A percentile compares a stretch with the other conserved stretches of the same genome.
phyloP scores from a whole-genome alignment of 352 stramenopile species.

The Phytophthora palmivora region DNA sequence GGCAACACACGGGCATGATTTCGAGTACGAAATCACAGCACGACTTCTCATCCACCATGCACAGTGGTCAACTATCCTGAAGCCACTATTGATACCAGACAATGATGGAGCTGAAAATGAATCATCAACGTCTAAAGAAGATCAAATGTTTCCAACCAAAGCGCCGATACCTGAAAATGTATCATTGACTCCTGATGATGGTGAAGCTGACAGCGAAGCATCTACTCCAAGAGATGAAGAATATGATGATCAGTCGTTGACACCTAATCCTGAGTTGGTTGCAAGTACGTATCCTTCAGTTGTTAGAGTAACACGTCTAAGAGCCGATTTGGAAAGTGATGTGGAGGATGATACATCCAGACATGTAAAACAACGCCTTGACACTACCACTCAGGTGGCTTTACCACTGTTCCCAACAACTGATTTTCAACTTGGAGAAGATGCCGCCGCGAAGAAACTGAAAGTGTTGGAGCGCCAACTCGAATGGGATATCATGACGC shows the following conservation, averaged over 20 bases:
- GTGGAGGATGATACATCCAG: background rate
- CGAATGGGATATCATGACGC: conserved; percentile 20
- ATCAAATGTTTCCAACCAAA: background rate
- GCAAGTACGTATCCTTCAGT: background rate
- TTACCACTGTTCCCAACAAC: too few relatives aligned
- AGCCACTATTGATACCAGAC: background rate
- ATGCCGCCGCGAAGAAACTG: background rate
- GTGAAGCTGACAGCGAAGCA: background rate
- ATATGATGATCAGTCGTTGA: background rate
- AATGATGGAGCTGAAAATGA: background rate
- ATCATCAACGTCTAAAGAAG: background rate
- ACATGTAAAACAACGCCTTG: background rate
- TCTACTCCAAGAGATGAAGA: background rate
- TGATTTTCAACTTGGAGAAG: background rate
- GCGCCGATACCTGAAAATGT: background rate
- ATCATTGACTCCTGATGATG: background rate
- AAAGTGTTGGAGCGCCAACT: conserved; percentile 16
- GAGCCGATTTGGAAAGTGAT: background rate
- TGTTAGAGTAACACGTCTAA: background rate
- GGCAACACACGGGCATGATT: background rate
- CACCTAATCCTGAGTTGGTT: background rate
- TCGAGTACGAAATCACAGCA: conserved; percentile 3
- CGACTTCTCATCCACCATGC: conserved; percentile 6
- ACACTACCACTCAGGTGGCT: background rate
- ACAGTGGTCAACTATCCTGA: background rate